Evolutionary conservation across 768 basidiomycete species (phyloP).

Genomic region (Termitomyces sp.): DNA sequence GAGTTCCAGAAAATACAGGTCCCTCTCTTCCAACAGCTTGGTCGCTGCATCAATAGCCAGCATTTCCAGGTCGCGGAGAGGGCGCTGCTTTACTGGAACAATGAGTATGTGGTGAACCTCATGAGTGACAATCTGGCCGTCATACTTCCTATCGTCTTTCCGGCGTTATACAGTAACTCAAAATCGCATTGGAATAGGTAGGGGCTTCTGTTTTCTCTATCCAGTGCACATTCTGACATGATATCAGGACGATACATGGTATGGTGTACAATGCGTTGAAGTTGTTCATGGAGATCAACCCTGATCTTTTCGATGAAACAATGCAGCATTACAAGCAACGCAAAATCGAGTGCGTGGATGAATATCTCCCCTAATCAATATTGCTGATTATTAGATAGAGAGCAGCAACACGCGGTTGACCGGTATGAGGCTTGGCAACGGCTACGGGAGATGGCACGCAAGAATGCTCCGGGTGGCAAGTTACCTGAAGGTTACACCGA

Average conservation of each 20-base stretch:
- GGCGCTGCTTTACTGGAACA: slow-evolving; percentile 98
- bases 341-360: slow-evolving; percentile 67
- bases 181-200: slow-evolving; percentile 99
- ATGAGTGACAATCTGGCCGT: slow-evolving; percentile 94
- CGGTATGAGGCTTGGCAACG: slow-evolving; percentile 91
- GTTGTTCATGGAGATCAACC: slow-evolving; percentile 98
- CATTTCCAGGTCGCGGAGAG: slow-evolving; percentile 99
- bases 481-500: slow-evolving; percentile 71
- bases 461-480: slow-evolving; percentile 64
- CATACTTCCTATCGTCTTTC: slow-evolving; percentile 95
- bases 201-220: slow-evolving; percentile 23
- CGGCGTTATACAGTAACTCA: slow-evolving; percentile 92
- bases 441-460: slow-evolving; percentile 70
- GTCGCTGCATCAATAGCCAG: slow-evolving; percentile 97
- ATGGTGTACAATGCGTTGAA: slow-evolving; percentile 99
- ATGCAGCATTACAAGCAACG: slow-evolving; percentile 92
- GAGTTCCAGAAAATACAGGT: slow-evolving; percentile 97
- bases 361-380: not conserved
- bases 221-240: not conserved
- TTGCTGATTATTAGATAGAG: slow-evolving; percentile 41
- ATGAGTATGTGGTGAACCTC: slow-evolving; percentile 98
- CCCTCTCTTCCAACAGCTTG: slow-evolving; percentile 89
- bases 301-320: slow-evolving; percentile 90
- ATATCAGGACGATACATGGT: slow-evolving; percentile 89
- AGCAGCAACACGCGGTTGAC: slow-evolving; percentile 79